These are phyloP conservation scores for Colletotrichum chlorophyti DNA, from an alignment of 2,329 filamentous ascomycete genomes.

Conservation along the genomic window DNA sequence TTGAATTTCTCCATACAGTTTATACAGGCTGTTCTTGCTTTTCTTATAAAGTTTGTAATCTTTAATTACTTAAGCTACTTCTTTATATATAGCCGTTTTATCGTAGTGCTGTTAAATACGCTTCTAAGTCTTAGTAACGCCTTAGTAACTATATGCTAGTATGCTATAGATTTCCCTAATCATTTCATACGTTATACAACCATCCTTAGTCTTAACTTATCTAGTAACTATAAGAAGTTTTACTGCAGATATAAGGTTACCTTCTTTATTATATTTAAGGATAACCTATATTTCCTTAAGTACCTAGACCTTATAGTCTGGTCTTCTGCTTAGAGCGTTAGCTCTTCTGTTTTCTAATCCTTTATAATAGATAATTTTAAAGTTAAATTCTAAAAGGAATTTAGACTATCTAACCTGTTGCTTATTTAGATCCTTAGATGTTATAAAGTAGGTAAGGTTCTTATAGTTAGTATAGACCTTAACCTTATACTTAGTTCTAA, in stretches of 20 bases:
- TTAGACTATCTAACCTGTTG: neutral
- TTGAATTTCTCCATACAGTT: neutral
- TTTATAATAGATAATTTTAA: neutral
- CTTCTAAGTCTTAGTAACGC: too few species aligned
- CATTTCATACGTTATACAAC: too few species aligned
- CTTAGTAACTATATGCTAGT: too few species aligned
- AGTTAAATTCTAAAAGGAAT: too few species aligned
- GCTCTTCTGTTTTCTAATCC: neutral
- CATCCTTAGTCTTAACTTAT: neutral
- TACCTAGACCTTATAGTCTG: too few species aligned
- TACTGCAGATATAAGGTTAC: neutral
- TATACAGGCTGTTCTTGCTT: neutral
- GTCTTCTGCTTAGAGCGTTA: neutral
- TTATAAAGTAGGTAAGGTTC: neutral
- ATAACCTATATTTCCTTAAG: too few species aligned
- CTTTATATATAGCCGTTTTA: too few species aligned
- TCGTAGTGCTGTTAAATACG: too few species aligned
- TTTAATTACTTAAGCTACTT: neutral
- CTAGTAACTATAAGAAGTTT: neutral
- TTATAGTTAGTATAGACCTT: neutral
- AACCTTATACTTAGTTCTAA: neutral
- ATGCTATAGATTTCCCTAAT: too few species aligned
- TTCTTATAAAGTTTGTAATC: neutral
- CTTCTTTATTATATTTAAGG: neutral
- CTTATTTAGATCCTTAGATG: neutral